Conservation (phyloP, 1,139 yeast species). For the Schwanniomyces etchellsii region DNA sequence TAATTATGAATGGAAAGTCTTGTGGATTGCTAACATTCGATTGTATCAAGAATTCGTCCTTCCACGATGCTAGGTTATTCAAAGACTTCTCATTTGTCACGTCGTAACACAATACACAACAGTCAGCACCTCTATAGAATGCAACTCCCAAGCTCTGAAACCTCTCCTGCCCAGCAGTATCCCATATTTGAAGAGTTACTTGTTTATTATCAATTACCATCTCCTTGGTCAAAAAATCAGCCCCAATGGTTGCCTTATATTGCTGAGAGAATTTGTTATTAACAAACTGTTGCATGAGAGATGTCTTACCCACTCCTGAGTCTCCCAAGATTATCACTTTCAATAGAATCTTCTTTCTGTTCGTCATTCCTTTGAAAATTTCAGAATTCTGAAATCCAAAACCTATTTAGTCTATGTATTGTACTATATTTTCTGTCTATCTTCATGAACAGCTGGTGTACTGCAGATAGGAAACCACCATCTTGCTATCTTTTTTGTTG, state of each 20-base stretch:
- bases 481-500: too few species aligned
- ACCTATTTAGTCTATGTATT: too few species aligned
- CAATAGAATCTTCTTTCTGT: slow-evolving; percentile 82
- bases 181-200: slow-evolving; percentile 92
- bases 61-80: slow-evolving; percentile 87
- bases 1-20: slow-evolving; percentile 88
- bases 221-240: slow-evolving; percentile 92
- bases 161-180: slow-evolving; percentile 97
- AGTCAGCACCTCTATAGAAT: slow-evolving; percentile 95
- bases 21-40: slow-evolving; percentile 92
- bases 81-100: slow-evolving; percentile 91
- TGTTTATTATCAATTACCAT: slow-evolving; percentile 74
- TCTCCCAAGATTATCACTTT: slow-evolving; percentile 95
- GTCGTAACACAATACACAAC: slow-evolving; percentile 93
- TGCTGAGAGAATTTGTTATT: slow-evolving; percentile 93
- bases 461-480: too few species aligned
- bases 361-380: slow-evolving; percentile 55
- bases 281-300: slow-evolving; percentile 93
- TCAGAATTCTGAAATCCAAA: too few species aligned
- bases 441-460: too few species aligned
- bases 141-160: slow-evolving; percentile 97
- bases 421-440: not conserved
- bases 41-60: slow-evolving; percentile 91
- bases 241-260: slow-evolving; percentile 97
- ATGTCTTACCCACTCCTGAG: slow-evolving; percentile 97